Evolutionary conservation across 805 yeast genomes (phyloP).

Genomic region (Saccharomycopsis malanga): DNA sequence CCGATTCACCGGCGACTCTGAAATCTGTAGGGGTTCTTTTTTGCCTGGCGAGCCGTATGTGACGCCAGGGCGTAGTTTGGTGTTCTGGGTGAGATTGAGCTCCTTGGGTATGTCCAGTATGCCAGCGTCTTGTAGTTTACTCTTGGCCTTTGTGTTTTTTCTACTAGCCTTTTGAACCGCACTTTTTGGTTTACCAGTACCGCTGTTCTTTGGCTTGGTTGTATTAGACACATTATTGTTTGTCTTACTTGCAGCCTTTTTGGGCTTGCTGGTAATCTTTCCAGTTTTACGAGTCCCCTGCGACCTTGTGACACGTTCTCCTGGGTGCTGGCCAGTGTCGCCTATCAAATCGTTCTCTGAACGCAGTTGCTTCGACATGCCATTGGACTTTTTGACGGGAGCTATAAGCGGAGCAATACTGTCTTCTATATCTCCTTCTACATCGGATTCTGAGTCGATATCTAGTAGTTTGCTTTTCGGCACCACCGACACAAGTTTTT

Average conservation of each 20-base stretch:
- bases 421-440: slow-evolving; percentile 7
- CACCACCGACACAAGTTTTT: background rate
- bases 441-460: slow-evolving; percentile 15
- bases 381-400: background rate
- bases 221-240: background rate
- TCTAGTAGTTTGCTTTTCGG: slow-evolving; percentile 15
- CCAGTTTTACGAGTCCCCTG: background rate
- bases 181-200: background rate
- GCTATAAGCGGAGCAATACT: background rate
- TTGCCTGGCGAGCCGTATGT: slow-evolving; percentile 14
- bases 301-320: background rate
- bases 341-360: background rate
- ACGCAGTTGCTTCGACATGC: background rate
- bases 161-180: background rate
- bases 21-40: slow-evolving; percentile 18
- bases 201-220: background rate
- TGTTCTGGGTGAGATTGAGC: background rate
- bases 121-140: background rate
- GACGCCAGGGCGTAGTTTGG: background rate
- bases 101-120: background rate
- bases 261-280: background rate
- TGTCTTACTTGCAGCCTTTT: background rate
- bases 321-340: background rate
- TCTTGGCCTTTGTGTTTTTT: background rate
- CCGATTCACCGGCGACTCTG: slow-evolving; percentile 23